Percentiles rank a stretch among this genome's conserved stretches.
phyloP scores from a whole-genome alignment of 1,284 basidiomycete species.

The Garcileccinum viscosum region DNA sequence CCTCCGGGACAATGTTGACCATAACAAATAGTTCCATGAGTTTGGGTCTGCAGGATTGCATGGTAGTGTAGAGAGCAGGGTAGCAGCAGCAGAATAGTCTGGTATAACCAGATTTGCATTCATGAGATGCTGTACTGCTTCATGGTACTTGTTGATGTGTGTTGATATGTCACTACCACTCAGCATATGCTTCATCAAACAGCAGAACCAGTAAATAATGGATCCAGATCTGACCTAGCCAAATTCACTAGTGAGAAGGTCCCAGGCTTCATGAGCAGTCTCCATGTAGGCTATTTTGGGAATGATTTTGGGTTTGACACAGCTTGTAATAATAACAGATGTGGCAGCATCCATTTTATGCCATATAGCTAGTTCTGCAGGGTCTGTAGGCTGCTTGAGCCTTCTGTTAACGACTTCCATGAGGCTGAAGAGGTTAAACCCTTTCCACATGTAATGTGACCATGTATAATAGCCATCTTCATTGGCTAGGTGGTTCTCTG shows the following conservation, averaged over 20 bases:
- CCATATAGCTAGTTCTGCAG: not conserved
- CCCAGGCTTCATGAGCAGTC: not conserved
- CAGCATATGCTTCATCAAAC: too few species aligned
- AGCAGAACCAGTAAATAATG: not conserved
- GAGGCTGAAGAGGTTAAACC: too few species aligned
- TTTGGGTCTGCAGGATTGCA: not conserved
- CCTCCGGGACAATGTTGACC: too few species aligned
- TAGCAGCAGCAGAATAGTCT: not conserved
- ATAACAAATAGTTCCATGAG: too few species aligned
- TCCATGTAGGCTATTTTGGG: not conserved
- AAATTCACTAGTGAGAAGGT: not conserved
- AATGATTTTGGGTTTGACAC: not conserved
- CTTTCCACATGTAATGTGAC: too few species aligned
- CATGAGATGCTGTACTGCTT: not conserved
- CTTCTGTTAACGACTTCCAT: not conserved
- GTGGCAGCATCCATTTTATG: not conserved
- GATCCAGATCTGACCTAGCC: not conserved
- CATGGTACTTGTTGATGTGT: not conserved
- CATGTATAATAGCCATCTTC: too few species aligned
- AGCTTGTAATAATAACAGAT: not conserved
- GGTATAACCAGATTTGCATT: not conserved
- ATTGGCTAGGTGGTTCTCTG: too few species aligned
- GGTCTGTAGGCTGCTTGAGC: not conserved
- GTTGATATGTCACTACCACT: too few species aligned
- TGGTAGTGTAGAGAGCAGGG: not conserved